Base-by-base conservation (phyloP, 1,284 basidiomycete genomes). In the Blastosporella zonata region DNA sequence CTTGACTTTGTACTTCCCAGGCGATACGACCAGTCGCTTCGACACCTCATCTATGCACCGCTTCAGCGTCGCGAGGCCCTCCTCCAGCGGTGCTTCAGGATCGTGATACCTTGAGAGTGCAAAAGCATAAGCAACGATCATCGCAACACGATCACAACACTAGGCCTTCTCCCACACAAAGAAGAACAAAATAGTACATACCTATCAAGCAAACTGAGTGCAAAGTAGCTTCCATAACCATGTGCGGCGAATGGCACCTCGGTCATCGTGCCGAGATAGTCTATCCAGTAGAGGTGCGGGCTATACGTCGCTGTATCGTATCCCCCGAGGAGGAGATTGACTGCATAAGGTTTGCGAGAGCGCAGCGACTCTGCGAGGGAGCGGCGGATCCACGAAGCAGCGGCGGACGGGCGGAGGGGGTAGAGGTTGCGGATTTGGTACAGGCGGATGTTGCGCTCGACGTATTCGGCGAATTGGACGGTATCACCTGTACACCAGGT, bases 391-490 rank as follows among this genome's bases (percentile, higher is more conserved):
- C 95, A 99, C 13, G 93, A 82, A 2, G 95, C 92, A 15, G 95
- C 93, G 3, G 94, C 87, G 28, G 87, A 78, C 2, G 96, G 96
- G 36, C 92, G 86, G 34, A 98, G 87, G 17, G 93, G 79, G 66
- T 93, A 86, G 63, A 87, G 79, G 72, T 95, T 90, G 71, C 96
- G 87, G 64, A 99, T 99, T 62, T 97, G 92, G 71, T 97, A 96
- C 45, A 99, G 76, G 43, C 94, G 85, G 60, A 98, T 82, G 73
- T 98, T 99, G 55, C 95, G 84, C 68, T 98, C 94, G 56, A 98
- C 81, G 62, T 82, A 99, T 70, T 99, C 96, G 4, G 96, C 90
- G 64, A 99, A 98, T 65, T 98, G 93, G 22, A 97, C 77, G 20
- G 97, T 99, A 66, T 99, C 97, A 53, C 96, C 96, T 90, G 59